Evolutionary conservation across 2,329 filamentous ascomycete genomes (phyloP), one percentile per base, ranked within the genome.

Genomic region (Talaromyces sp.): DNA sequence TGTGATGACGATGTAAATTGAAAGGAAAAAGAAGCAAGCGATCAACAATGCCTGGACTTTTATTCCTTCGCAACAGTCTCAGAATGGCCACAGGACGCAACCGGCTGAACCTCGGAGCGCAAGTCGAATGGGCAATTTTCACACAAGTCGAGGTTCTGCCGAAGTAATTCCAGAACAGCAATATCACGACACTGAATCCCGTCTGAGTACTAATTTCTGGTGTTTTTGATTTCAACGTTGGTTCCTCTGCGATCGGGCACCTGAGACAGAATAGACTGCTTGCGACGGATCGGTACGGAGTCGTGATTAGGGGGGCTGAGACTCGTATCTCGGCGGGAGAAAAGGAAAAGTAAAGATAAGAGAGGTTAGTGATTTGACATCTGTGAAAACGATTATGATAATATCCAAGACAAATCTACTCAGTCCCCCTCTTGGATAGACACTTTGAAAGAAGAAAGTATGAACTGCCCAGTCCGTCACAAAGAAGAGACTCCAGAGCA

Each of bases 41-140:
- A 10, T 33, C 16, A 33, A 54, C 50, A 54, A 19, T 54, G 47
- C 47, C 24, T 33, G 9, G 13, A 24, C n/a, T 43, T 39, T 59
- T 59, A 22, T 27, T 24, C 39, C 31, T 59, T 43, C 37, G 19
- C 56, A n/a, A 19, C 22, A 6, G 24, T 27, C 22, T 59, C 56
- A 39, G 24, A 50, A 48, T 61, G 31, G 43, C 59, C 59, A 39
- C 33, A 59, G 31, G 41, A 57, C 41, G n/a, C 52, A 58, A 59
- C 16, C 43, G 62, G 62, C 33, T 50, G 35, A 58, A 48, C 24
- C 19, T 64, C 24, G 37, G 61, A n/a, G 41, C 37, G 50, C 35
- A 45, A 39, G 31, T 56, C 45, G 59, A 41, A 35, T 31, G 31
- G 19, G 22, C 59, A 16, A 27, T 27, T 37, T 35, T 56, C 37